phyloP scores from a whole-genome alignment of 768 basidiomycete species.

The Russula griseocarnosa region DNA sequence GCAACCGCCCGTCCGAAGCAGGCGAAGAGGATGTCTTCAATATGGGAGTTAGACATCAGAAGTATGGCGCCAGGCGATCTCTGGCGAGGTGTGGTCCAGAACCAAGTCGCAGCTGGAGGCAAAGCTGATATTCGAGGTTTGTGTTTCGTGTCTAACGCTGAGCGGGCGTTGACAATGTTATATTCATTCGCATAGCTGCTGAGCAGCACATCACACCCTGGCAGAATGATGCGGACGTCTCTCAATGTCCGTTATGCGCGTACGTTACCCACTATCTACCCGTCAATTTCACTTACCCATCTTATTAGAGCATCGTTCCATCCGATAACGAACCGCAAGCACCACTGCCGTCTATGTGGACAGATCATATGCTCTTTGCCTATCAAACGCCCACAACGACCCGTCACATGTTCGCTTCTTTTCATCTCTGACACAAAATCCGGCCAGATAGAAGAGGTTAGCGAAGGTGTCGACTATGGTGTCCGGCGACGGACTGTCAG shows the following conservation, averaged over 20 bases:
- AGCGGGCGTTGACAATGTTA: not conserved
- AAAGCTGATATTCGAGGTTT: slow-evolving; percentile 68
- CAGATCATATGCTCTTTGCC: slow-evolving; percentile 88
- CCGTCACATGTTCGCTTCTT: slow-evolving; percentile 67
- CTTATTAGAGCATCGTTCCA: slow-evolving; percentile 65
- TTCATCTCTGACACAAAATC: slow-evolving; percentile 83
- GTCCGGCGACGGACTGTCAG: slow-evolving; percentile 49
- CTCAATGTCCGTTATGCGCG: slow-evolving; percentile 84
- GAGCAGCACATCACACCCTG: slow-evolving; percentile 95
- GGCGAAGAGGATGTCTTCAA: slow-evolving; percentile 53
- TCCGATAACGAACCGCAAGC: slow-evolving; percentile 87
- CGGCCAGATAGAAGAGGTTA: slow-evolving; percentile 77
- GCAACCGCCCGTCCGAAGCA: slow-evolving; percentile 27
- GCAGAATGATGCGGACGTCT: slow-evolving; percentile 76
- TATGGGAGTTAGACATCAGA: slow-evolving; percentile 68
- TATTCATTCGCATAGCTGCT: slow-evolving; percentile 44
- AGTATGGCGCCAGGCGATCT: slow-evolving; percentile 64
- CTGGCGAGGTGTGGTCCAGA: slow-evolving; percentile 59
- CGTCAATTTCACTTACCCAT: not conserved
- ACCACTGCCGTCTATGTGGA: slow-evolving; percentile 94
- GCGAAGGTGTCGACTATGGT: slow-evolving; percentile 80
- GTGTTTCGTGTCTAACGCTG: slow-evolving; percentile 19
- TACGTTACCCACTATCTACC: slow-evolving; percentile 38
- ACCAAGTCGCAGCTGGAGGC: slow-evolving; percentile 41
- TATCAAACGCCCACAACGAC: slow-evolving; percentile 64